phyloP scores from a whole-genome alignment of 805 yeast genomes.

The Millerozyma acaciae region DNA sequence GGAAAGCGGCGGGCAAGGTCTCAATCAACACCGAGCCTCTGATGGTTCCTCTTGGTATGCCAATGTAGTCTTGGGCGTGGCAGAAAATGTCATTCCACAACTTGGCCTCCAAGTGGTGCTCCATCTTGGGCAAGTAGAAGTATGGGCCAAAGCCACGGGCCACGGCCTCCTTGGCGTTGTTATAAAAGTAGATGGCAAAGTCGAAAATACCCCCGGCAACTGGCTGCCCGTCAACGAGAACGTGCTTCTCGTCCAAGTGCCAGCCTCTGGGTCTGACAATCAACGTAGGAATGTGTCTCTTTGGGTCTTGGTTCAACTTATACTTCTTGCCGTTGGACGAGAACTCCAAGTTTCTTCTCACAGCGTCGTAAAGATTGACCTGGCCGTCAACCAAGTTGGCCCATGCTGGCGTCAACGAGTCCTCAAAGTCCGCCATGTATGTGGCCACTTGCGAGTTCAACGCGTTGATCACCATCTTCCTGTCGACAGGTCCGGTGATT shows the following conservation, averaged over 20 bases:
- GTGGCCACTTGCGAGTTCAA: conserved; percentile 75
- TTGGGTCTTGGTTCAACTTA: conserved; percentile 41
- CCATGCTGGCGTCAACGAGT: conserved; percentile 85
- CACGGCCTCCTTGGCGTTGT: conserved; percentile 62
- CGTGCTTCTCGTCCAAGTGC: conserved; percentile 76
- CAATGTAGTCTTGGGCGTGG: conserved; percentile 69
- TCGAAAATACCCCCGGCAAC: conserved; percentile 75
- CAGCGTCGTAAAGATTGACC: conserved; percentile 71
- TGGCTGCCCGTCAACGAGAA: conserved; percentile 69
- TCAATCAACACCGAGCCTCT: conserved; percentile 80
- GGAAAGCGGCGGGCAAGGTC: conserved; percentile 82
- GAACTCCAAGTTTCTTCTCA: conserved; percentile 55
- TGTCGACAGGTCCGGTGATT: conserved; percentile 82
- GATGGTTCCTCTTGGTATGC: conserved; percentile 69
- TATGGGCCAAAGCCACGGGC: conserved; percentile 74
- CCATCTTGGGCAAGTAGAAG: conserved; percentile 83
- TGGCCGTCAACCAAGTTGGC: conserved; percentile 75
- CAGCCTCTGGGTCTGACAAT: conserved; percentile 88
- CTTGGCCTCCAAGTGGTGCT: conserved; percentile 77
- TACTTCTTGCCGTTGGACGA: conserved; percentile 42
- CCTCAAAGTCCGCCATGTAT: conserved; percentile 85
- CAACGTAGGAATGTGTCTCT: conserved; percentile 66
- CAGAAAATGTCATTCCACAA: conserved; percentile 80
- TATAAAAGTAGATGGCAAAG: conserved; percentile 73
- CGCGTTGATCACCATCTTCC: conserved; percentile 81